Evolutionary conservation across 495 filamentous ascomycete species (phyloP).

Genomic region (Penicillium paradoxum): DNA sequence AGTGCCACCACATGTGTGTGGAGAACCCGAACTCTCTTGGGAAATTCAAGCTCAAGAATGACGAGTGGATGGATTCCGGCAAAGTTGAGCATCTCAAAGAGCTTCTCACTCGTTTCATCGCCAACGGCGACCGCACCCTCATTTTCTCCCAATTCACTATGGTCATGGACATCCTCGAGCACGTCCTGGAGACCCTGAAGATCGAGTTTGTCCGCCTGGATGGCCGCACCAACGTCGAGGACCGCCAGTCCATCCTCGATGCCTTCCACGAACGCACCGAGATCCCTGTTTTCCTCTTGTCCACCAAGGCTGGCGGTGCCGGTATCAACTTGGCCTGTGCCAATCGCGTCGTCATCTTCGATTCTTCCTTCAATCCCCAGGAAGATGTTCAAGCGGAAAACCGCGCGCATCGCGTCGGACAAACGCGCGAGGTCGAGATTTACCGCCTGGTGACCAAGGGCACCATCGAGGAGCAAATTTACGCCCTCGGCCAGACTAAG

Average conservation of each 20-base stretch:
- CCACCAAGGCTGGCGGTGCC: slow-evolving; percentile 87
- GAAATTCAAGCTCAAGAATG: slow-evolving; percentile 62
- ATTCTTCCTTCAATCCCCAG: slow-evolving; percentile 92
- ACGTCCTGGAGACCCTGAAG: slow-evolving; percentile 66
- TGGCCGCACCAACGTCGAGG: slow-evolving; percentile 75
- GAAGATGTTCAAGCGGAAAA: slow-evolving; percentile 97
- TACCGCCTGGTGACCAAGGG: slow-evolving; percentile 71
- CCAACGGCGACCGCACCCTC: slow-evolving; percentile 79
- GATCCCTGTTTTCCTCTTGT: slow-evolving; percentile 88
- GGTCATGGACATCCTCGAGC: slow-evolving; percentile 83
- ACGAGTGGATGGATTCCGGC: slow-evolving; percentile 88
- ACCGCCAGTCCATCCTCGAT: slow-evolving; percentile 78
- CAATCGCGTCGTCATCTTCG: slow-evolving; percentile 97
- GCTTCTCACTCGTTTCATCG: slow-evolving; percentile 65
- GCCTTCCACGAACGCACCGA: slow-evolving; percentile 68
- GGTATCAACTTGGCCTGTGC: slow-evolving; percentile 93
- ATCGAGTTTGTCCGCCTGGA: slow-evolving; percentile 78
- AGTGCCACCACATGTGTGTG: slow-evolving; percentile 73
- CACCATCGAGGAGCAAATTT: slow-evolving; percentile 92
- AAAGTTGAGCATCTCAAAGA: slow-evolving; percentile 75
- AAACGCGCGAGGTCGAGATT: slow-evolving; percentile 84
- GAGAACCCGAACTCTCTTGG: slow-evolving; percentile 63
- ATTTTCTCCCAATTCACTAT: slow-evolving; percentile 92
- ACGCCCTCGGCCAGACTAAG: slow-evolving; percentile 84
- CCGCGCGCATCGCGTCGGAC: slow-evolving; percentile 89